Evolutionary conservation across 2,329 filamentous ascomycete species (phyloP).

Genomic region (Cordyceps cateniannulata): DNA sequence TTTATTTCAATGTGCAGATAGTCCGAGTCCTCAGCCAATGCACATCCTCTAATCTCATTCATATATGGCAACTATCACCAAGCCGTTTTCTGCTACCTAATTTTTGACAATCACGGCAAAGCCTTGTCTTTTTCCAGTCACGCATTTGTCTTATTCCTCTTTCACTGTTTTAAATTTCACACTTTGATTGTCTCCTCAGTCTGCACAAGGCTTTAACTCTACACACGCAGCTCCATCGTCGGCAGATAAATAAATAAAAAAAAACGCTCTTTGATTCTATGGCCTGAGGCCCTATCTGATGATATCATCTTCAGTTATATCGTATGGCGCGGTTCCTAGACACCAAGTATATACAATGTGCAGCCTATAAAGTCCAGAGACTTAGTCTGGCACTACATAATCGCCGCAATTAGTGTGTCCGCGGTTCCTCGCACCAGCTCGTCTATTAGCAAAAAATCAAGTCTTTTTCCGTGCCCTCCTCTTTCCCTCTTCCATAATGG

Average conservation of each 20-base stretch:
- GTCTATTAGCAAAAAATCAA: slow-evolving; percentile 4
- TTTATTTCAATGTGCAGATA: not conserved
- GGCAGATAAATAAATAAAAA: no score
- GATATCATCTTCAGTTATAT: not conserved
- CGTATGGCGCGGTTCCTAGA: not conserved
- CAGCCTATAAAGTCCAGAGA: not conserved
- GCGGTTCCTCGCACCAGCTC: not conserved
- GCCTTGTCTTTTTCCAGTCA: no score
- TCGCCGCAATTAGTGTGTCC: slow-evolving; percentile 3
- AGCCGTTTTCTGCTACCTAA: no score
- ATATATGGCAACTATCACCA: no score
- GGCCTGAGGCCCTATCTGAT: not conserved
- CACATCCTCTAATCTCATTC: no score
- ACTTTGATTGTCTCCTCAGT: no score
- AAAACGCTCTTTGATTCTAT: not conserved
- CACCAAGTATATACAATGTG: slow-evolving; percentile 10
- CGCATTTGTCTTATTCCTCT: no score
- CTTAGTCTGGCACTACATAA: not conserved
- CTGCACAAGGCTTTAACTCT: no score
- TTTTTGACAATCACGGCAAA: no score
- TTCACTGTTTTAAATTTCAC: no score
- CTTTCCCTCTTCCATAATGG: not conserved
- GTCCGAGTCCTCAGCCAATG: no score
- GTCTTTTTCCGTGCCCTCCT: not conserved
- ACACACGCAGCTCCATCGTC: no score